Evolutionary conservation across 2,329 filamentous ascomycete genomes (phyloP), one percentile per base, ranked within the genome.

Genomic region (Chaetothyriales sp.): DNA sequence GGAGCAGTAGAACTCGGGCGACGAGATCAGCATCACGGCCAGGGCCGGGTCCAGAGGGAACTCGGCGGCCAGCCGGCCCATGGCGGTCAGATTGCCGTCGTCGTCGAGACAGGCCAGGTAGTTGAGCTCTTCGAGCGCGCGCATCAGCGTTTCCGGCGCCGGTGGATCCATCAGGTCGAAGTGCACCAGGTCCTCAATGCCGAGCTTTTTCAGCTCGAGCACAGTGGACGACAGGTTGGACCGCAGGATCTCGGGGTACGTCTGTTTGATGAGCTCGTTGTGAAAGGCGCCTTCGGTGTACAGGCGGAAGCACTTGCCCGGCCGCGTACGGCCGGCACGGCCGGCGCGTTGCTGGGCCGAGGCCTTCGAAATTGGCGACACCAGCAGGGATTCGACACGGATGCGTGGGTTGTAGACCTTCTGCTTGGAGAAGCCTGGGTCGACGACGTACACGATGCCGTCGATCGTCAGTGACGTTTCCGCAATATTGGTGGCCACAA

Each of bases 111-210:
- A 97, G 13, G 90, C 89, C 15, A 98, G 78, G 67, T 95, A 98
- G 70, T 98, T 98, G 52, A 98, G 81, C 71, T 98, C 92, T 68
- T 98, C 92, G 19, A 98, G 74, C 2, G 92, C 92, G 60, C 94
- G 82, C 90, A 98, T 98, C 69, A 98, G 83, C 8, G 94, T 98
- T 72, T 98, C 94, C 0, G 92, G 94, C 1, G 94, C 90, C 0
- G 92, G 92, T 20, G 92, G 92, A 62, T 98, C 92, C 90, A 98
- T 97, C 47, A 98, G 77, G 66, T 98, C 94, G 65, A 98, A 98
- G 70, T 98, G 92, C 9, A 98, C 92, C 48, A 98, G 75, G 68
- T 98, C 92, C 60, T 94, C 82, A 25, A 98, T 82, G 45, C 92
- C 92, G 43, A 98, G 82, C 72, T 98, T 97, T 77, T 97, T 97